Conservation (phyloP, 78 protist species). For the Dictyostelium discoideum region dicty_2.7 NC_007089.4:4459001-4459500, state of each 20-base stretch:
- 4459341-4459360: not conserved
- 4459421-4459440: not conserved
- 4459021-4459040: not conserved
- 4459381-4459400: not conserved
- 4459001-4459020: not conserved
- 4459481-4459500: not conserved
- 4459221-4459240: no score
- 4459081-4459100: no score
- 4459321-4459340: not conserved
- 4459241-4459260: not conserved
- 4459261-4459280: not conserved
- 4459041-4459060: not conserved
- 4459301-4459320: not conserved
- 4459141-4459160: not conserved
- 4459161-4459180: no score
- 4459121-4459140: not conserved
- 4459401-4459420: not conserved
- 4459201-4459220: no score
- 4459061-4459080: not conserved
- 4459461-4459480: not conserved
- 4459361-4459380: not conserved
- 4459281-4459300: not conserved
- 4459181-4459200: no score
- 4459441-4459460: not conserved
- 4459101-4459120: no score